Evolutionary conservation across 768 basidiomycete species (phyloP), one percentile per base, ranked within the genome.

Genomic region (Suillus luteus): DNA sequence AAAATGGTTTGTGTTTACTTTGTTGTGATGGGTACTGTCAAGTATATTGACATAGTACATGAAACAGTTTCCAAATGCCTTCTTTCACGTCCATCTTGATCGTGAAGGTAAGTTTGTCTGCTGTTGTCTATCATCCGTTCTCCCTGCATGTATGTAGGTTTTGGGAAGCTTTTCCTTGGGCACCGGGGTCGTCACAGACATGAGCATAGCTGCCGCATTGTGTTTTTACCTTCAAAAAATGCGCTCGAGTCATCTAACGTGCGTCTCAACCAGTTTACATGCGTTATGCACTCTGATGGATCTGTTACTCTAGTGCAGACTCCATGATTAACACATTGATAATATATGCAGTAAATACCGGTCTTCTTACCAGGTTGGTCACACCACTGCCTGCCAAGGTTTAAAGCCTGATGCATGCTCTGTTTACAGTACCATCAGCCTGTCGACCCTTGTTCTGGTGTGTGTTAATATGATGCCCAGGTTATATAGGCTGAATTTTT

Each of bases 341-440:
- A 9, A 68, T 85, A n/a, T 87, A 87, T 63, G 86, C 87, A 17
- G 74, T 89, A 48, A 87, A 85, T 65, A 89, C 87, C 0, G 88
- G 88, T 22, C 75, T 78, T 6, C 60, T 91, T 43, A 89, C 88
- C n/a, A 85, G 85, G 88, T 84, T 68, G 58, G 64, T 67, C 49
- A 4, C 24, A 11, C 14, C 9, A 24, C 19, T 27, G 41, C 38
- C 43, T 15, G 41, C 14, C 44, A 58, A 12, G 31, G 44, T 49
- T 55, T 17, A 10, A 24, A 17, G 37, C 12, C 33, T 66, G 48
- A 69, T 41, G 24, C 24, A 31, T 46, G 58, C 54, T 33, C 59
- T 11, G 38, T 35, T 8, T 19, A 27, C 62, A 74, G 73, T 55
- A 66, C 75, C 15, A 24, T 67, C 59, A 74, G 85, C 66, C 62